These are phyloP conservation scores for Candida lessepsii DNA, from an alignment of 805 yeast species.

Conservation along the genomic window DNA sequence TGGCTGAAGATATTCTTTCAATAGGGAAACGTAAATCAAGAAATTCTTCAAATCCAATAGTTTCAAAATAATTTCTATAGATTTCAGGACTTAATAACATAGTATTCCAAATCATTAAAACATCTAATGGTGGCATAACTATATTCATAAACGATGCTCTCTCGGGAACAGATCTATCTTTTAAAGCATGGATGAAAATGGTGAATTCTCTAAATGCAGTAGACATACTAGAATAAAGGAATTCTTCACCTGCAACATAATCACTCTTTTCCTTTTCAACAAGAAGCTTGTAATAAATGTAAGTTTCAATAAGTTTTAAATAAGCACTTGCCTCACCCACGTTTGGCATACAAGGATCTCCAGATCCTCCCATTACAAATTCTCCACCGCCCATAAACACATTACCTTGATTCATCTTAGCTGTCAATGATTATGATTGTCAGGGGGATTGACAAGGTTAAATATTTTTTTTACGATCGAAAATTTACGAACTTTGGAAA, in stretches of 20 bases:
- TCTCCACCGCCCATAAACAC: constrained; percentile 1
- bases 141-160: background rate
- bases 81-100: background rate
- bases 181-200: constrained; percentile 4
- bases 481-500: constrained; percentile 1
- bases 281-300: background rate
- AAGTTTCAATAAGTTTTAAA: constrained; percentile 1
- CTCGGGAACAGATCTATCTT: background rate
- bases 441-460: too few species aligned
- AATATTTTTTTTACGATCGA: too few species aligned
- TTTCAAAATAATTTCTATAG: background rate
- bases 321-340: constrained; percentile 3
- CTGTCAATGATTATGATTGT: too few species aligned
- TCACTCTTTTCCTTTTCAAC: background rate
- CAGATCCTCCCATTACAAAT: constrained; percentile 2
- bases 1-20: background rate
- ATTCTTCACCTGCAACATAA: background rate
- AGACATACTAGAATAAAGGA: background rate
- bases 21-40: background rate
- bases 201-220: constrained; percentile 1
- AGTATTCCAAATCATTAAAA: constrained; percentile 2
- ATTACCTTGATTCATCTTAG: constrained; percentile 4
- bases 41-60: constrained; percentile 1
- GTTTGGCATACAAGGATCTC: constrained; percentile 1
- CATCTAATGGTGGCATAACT: constrained; percentile 4